These are phyloP conservation scores for Przewalskia tangutica DNA, from an alignment of 257 asterid species.

Conservation along the genomic window DNA sequence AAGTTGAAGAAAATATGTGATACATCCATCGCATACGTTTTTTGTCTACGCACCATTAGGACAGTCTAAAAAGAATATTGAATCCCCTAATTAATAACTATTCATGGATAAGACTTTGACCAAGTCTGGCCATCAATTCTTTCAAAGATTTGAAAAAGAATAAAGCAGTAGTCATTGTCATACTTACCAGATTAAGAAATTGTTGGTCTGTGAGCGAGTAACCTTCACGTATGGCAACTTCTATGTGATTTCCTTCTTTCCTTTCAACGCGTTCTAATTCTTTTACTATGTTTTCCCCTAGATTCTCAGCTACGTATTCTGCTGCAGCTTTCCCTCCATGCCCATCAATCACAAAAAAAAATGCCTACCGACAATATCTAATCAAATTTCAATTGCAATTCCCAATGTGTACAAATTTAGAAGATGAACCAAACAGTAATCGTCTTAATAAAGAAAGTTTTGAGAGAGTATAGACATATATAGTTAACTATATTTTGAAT, in stretches of 20 bases:
- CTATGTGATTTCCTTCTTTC: conserved; percentile 2
- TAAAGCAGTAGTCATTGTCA: background rate
- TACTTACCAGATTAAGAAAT: conserved; percentile 26
- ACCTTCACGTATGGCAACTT: conserved; percentile 34
- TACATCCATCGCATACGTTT: background rate
- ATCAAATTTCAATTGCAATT: background rate
- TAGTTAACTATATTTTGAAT: no score
- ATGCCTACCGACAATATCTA: conserved; percentile 20
- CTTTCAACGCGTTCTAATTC: conserved; percentile 9
- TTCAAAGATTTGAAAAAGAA: background rate
- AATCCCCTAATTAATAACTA: background rate
- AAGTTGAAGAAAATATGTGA: background rate
- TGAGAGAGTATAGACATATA: background rate
- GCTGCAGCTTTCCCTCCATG: conserved; percentile 45
- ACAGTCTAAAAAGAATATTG: background rate
- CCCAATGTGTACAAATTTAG: background rate
- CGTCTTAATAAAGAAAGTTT: background rate
- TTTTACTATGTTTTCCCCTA: conserved; percentile 30
- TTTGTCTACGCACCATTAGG: background rate
- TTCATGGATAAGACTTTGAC: background rate
- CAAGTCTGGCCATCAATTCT: background rate
- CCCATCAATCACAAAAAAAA: conserved; percentile 43
- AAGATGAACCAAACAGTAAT: background rate
- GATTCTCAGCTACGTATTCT: conserved; percentile 39
- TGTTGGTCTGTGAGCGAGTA: conserved; percentile 31